Evolutionary conservation across 192 early-diverging fungal species (phyloP).

Genomic region (Geranomyces variabilis): DNA sequence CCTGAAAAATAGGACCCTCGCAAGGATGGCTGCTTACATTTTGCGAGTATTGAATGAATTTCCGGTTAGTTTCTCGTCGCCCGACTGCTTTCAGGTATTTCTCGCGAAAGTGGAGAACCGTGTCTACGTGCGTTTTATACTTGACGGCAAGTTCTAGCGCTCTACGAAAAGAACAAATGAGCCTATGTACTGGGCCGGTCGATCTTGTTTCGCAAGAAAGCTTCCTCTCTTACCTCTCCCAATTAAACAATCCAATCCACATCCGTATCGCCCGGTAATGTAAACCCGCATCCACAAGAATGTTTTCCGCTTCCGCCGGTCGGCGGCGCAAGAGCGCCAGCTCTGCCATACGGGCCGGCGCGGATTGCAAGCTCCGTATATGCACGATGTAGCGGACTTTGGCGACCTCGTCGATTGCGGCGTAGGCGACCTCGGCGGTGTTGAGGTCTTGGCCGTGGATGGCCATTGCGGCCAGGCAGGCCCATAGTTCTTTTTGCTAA

Average conservation of each 20-base stretch:
- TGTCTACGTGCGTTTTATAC: conserved; percentile 66
- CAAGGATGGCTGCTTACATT: conserved; percentile 34
- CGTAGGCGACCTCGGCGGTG: conserved; percentile 66
- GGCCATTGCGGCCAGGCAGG: conserved; percentile 62
- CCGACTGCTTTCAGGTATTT: conserved; percentile 53
- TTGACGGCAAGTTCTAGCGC: conserved; percentile 62
- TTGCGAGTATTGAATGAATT: conserved; percentile 53
- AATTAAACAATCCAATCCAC: conserved; percentile 58
- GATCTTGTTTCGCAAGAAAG: background rate
- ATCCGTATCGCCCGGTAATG: conserved; percentile 56
- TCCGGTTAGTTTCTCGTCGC: conserved; percentile 51
- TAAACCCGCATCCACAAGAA: conserved; percentile 52
- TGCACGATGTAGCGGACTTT: conserved; percentile 65
- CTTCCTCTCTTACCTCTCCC: conserved; percentile 54
- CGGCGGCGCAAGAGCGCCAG: conserved; percentile 55
- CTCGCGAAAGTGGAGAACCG: conserved; percentile 56
- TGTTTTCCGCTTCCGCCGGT: conserved; percentile 57
- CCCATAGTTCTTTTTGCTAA: conserved; percentile 61
- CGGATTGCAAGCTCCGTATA: conserved; percentile 54
- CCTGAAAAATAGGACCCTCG: too few species aligned
- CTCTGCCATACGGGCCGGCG: conserved; percentile 57
- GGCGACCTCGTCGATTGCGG: conserved; percentile 57
- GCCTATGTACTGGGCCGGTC: too few species aligned
- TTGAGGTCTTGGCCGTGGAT: conserved; percentile 59
- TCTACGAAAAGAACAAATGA: conserved; percentile 31